Percentiles rank a stretch among this genome's conserved stretches.
Conservation (phyloP, 2,329 filamentous ascomycete genomes). For the Phaeophleospora eucalypticola region DNA sequence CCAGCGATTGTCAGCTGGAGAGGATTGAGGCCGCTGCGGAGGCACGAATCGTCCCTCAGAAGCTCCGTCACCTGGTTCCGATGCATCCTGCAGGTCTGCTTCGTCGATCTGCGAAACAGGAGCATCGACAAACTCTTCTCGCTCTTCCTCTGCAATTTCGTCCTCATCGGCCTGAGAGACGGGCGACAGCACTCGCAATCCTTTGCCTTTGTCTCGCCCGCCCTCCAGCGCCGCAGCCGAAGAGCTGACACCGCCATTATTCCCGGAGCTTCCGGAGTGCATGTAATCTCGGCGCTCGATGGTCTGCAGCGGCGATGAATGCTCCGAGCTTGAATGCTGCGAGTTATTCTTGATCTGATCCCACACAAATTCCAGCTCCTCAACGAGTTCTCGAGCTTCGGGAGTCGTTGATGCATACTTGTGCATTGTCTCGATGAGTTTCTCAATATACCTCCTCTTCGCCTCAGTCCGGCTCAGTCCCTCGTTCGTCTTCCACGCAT, state of each 20-base stretch:
- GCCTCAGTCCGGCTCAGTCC: conserved; percentile 83
- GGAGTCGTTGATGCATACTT: conserved; percentile 80
- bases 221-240: conserved; percentile 29
- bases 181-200: conserved; percentile 65
- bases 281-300: conserved; percentile 34
- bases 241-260: conserved; percentile 21
- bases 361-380: conserved; percentile 98
- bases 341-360: conserved; percentile 84
- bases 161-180: conserved; percentile 65
- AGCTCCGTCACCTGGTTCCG: conserved; percentile 15
- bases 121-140: conserved; percentile 47
- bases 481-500: conserved; percentile 89
- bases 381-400: conserved; percentile 81
- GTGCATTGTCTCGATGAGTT: conserved; percentile 95
- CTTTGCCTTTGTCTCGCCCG: conserved; percentile 12
- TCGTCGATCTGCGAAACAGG: conserved; percentile 45
- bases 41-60: conserved; percentile 12
- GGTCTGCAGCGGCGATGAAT: conserved; percentile 27
- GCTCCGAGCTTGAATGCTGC: conserved; percentile 29
- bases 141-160: conserved; percentile 36
- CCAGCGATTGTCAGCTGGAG: conserved; percentile 57
- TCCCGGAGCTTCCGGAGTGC: conserved; percentile 24
- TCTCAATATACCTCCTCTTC: conserved; percentile 89
- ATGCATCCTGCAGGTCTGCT: conserved; percentile 22
- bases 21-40: conserved; percentile 9